Evolutionary conservation across 169 alveolate species (phyloP).

Genomic region (Plasmodium coatneyi): DNA sequence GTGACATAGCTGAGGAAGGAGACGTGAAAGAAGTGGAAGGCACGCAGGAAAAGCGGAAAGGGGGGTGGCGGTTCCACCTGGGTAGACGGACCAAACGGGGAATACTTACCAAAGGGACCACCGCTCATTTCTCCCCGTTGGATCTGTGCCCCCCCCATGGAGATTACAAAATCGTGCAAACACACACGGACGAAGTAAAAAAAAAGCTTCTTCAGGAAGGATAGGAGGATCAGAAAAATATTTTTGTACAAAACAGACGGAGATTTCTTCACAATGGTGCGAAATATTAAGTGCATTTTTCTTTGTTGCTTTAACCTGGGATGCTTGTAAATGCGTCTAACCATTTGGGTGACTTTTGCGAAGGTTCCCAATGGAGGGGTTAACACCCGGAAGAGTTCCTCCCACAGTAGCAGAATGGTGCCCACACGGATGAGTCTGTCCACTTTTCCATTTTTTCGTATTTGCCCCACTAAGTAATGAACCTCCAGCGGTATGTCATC

Average conservation of each 20-base stretch:
- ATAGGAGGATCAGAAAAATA: conserved; percentile 20
- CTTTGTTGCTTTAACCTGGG: neutral
- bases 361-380: neutral
- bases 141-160: neutral
- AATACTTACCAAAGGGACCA: neutral
- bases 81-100: neutral
- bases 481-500: neutral
- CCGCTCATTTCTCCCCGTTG: neutral
- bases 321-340: conserved; percentile 15
- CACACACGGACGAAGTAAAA: conserved; percentile 8
- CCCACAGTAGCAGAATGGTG: conserved; percentile 32
- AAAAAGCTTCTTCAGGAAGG: conserved; percentile 37
- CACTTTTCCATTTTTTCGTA: conserved; percentile 1
- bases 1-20: conserved; percentile 29
- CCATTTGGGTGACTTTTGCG: neutral
- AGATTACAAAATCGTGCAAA: conserved; percentile 1
- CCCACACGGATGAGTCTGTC: neutral
- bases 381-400: conserved; percentile 24
- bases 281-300: conserved; percentile 30
- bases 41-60: neutral
- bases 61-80: neutral
- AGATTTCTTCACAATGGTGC: neutral
- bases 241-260: conserved; percentile 36
- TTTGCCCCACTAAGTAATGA: neutral
- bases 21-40: conserved; percentile 34